Percentiles rank a stretch among this genome's conserved stretches.
phyloP scores from a whole-genome alignment of 202 grass and related monocot genomes.

The Carex arenaria region DNA sequence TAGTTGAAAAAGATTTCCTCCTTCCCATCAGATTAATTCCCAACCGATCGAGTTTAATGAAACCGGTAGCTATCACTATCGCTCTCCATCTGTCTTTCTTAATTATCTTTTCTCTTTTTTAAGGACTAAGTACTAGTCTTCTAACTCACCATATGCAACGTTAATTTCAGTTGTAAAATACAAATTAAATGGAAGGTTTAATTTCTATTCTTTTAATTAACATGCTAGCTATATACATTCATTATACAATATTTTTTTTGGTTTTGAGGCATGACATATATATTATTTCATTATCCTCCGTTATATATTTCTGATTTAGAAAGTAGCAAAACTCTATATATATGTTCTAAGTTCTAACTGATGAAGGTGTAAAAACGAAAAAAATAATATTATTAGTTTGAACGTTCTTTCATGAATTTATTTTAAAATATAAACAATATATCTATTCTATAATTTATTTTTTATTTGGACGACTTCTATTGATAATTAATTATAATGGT shows the following conservation, averaged over 20 bases:
- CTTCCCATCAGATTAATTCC: background rate
- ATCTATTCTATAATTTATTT: too few species aligned
- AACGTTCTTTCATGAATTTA: background rate
- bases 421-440: background rate
- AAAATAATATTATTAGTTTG: too few species aligned
- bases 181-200: background rate
- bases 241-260: too few species aligned
- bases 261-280: background rate
- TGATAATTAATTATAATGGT: background rate
- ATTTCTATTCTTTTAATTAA: background rate
- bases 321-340: background rate
- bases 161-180: background rate
- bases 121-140: background rate
- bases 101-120: background rate
- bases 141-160: background rate
- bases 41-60: background rate
- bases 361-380: background rate
- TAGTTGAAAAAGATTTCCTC: background rate
- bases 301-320: background rate
- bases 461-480: background rate
- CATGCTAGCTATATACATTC: background rate
- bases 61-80: constrained; percentile 15
- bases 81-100: background rate
- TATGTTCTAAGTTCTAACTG: background rate
- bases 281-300: background rate